Evolutionary conservation across 2,329 filamentous ascomycete species (phyloP).

Genomic region (Colletotrichum viniferum): DNA sequence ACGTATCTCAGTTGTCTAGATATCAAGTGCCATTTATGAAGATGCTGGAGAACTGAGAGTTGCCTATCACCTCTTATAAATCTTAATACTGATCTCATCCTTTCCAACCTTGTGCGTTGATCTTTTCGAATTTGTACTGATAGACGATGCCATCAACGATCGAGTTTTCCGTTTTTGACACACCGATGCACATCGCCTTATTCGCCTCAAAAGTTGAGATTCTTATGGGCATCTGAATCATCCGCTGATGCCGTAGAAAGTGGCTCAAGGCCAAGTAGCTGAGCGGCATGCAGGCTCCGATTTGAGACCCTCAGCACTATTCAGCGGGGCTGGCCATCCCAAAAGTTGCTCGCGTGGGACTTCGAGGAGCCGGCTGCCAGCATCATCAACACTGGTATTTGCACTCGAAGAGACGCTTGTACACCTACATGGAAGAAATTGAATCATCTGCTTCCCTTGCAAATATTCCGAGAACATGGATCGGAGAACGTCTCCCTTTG

Average conservation of each 20-base stretch:
- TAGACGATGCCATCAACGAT: background rate
- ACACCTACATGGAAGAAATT: background rate
- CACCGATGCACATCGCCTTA: background rate
- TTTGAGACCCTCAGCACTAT: background rate
- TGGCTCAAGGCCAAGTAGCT: background rate
- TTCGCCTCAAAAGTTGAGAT: background rate
- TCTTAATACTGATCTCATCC: fast-evolving
- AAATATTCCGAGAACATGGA: background rate
- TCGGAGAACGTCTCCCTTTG: background rate
- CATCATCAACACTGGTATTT: background rate
- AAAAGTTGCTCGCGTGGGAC: background rate
- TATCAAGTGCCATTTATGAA: background rate
- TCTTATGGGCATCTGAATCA: background rate
- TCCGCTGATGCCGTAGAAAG: background rate
- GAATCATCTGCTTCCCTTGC: background rate
- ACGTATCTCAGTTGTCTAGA: background rate
- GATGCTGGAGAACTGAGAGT: background rate
- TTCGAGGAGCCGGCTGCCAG: background rate
- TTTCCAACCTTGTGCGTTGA: background rate
- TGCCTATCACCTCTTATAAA: background rate
- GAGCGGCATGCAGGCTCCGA: background rate
- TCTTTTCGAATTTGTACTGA: background rate
- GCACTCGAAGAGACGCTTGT: background rate
- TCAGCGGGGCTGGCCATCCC: background rate
- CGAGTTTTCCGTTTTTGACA: background rate